Evolutionary conservation across 495 filamentous ascomycete species (phyloP), one percentile per base, ranked within the genome.

Genomic region (Astrothelium subdiscretum): DNA sequence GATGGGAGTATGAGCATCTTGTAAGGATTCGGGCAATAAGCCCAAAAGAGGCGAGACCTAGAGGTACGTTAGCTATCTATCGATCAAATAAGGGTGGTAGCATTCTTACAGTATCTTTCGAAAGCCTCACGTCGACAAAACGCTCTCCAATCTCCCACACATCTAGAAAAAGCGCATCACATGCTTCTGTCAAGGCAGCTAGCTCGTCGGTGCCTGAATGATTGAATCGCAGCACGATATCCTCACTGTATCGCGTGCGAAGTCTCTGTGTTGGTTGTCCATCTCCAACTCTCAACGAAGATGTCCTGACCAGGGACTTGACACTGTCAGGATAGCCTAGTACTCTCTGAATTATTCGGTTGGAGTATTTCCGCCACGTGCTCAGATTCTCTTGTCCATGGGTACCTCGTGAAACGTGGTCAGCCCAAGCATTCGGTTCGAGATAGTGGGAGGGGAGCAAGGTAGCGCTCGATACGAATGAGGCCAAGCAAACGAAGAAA

Each of bases 201-300:
- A 89, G 88, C 66, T 98, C 89, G 29, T 85, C 80, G 12, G 77
- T 68, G 52, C 82, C 83, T 61, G 79, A 84, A 62, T 96, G 74
- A 69, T 88, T 89, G 80, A 97, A 97, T 18, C 94, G 85, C 40
- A 97, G 76, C 15, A 98, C 92, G 18, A 96, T 79, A 71, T 96
- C 87, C 48, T 85, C 81, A 52, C 83, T 85, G 71, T 97, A 96
- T 63, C 84, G 81, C 32, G 83, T 79, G 20, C 83, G 74, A 31
- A 86, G 75, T 32, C 77, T 82, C 13, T 59, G 58, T 12, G 35
- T 51, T 61, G 29, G 59, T 44, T 32, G 59, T 24, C 57, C 52
- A 32, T 32, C 59, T 40, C 60, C 59, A 22, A 20, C 42, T 57
- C 1, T 32, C 26, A 38, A 58, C 6, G 27, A 24, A 3, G 58